Evolutionary conservation across 305 asterid genomes (phyloP).

Genomic region (Rubia peregrina): DNA sequence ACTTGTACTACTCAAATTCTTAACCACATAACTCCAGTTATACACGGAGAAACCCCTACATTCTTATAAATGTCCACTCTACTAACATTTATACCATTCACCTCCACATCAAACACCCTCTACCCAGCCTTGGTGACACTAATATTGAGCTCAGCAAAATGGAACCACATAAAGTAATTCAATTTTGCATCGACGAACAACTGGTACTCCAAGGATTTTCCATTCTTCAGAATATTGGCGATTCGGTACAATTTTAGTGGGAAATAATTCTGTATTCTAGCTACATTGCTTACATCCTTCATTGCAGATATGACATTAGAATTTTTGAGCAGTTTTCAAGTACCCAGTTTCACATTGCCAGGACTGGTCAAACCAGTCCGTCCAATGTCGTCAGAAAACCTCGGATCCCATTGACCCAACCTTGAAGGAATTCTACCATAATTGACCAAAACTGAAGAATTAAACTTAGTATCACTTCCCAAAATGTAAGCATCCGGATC

Average conservation of each 20-base stretch:
- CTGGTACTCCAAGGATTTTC: constrained; percentile 46
- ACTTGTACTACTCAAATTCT: constrained; percentile 59
- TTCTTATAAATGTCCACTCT: constrained; percentile 66
- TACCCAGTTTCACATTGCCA: constrained; percentile 66
- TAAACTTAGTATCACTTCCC: too few species aligned
- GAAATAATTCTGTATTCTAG: constrained; percentile 59
- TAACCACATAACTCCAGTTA: constrained; percentile 72
- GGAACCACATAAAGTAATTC: constrained; percentile 83
- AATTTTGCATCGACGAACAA: constrained; percentile 75
- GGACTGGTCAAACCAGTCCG: constrained; percentile 53
- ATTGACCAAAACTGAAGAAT: too few species aligned
- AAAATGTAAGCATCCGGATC: too few species aligned
- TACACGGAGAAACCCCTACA: constrained; percentile 83
- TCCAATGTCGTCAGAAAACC: constrained; percentile 71
- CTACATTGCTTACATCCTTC: constrained; percentile 44
- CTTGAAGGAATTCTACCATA: too few species aligned
- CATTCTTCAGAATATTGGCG: constrained; percentile 45
- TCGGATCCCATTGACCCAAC: constrained; percentile 24
- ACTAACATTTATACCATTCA: constrained; percentile 62
- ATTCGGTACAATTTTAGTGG: constrained; percentile 71
- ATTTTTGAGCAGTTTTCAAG: constrained; percentile 20
- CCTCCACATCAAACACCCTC: constrained; percentile 74
- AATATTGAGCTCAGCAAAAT: constrained; percentile 78
- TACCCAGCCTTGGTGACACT: constrained; percentile 62
- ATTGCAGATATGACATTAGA: constrained; percentile 49